Percentiles rank a stretch among this genome's conserved stretches.
Evolutionary conservation across 1,284 basidiomycete species (phyloP).

Genomic region (Trichosporon sp.): DNA sequence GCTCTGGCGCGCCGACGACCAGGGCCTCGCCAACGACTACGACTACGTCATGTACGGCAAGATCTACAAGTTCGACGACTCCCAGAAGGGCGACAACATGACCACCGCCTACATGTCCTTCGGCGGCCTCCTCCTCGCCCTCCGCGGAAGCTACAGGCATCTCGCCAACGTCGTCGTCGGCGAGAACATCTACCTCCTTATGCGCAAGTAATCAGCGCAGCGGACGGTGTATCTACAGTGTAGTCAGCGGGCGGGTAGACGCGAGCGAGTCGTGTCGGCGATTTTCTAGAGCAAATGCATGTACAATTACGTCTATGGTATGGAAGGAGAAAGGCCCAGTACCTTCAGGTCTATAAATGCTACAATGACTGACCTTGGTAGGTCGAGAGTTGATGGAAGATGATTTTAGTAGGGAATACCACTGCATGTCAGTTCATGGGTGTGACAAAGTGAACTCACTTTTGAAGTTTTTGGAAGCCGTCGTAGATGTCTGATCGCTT

Average conservation of each 20-base stretch:
- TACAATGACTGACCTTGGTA: background rate
- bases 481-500: slow-evolving; percentile 87
- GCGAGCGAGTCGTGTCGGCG: background rate
- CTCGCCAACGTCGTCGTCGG: slow-evolving; percentile 88
- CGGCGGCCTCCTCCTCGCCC: slow-evolving; percentile 91
- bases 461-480: slow-evolving; percentile 58
- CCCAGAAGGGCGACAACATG: slow-evolving; percentile 57
- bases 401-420: slow-evolving; percentile 39
- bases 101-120: slow-evolving; percentile 89
- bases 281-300: slow-evolving; percentile 17
- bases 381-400: background rate
- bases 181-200: slow-evolving; percentile 83
- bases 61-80: slow-evolving; percentile 94
- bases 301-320: slow-evolving; percentile 16
- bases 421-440: slow-evolving; percentile 12
- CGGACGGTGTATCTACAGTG: background rate
- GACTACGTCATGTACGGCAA: slow-evolving; percentile 99
- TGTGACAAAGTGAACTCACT: slow-evolving; percentile 27
- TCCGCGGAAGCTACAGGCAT: slow-evolving; percentile 89
- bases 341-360: background rate
- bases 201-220: slow-evolving; percentile 63
- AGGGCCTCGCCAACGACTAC: slow-evolving; percentile 90
- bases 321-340: background rate
- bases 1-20: slow-evolving; percentile 69
- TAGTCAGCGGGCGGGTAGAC: background rate